These are phyloP conservation scores for Cutaneotrichosporon mucoides DNA, from an alignment of 1,284 basidiomycete genomes.

Conservation along the genomic window DNA sequence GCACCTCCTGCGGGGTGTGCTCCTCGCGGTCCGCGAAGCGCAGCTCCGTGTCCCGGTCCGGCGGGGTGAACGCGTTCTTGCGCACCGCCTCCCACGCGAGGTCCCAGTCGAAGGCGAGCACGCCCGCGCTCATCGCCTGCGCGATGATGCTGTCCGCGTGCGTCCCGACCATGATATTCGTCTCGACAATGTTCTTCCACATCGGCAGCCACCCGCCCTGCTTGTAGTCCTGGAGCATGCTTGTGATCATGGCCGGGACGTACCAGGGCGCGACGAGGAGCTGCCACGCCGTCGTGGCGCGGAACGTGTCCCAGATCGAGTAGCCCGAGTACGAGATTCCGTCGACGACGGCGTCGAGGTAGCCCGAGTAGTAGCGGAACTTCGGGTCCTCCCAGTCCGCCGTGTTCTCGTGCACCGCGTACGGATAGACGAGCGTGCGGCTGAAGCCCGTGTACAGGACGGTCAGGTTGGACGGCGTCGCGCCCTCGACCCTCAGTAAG, in stretches of 20 bases:
- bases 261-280: slow-evolving; percentile 71
- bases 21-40: slow-evolving; percentile 73
- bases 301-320: slow-evolving; percentile 80
- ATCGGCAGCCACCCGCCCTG: slow-evolving; percentile 80
- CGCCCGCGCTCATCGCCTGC: slow-evolving; percentile 61
- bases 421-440: slow-evolving; percentile 61
- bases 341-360: slow-evolving; percentile 53
- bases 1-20: slow-evolving; percentile 74
- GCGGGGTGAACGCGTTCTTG: slow-evolving; percentile 64
- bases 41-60: slow-evolving; percentile 59
- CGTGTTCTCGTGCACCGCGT: slow-evolving; percentile 64
- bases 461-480: slow-evolving; percentile 29
- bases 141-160: slow-evolving; percentile 77
- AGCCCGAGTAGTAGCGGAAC: slow-evolving; percentile 64
- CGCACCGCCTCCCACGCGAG: slow-evolving; percentile 69
- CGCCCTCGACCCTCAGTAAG: slow-evolving; percentile 59
- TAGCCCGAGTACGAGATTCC: slow-evolving; percentile 73
- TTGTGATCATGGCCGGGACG: slow-evolving; percentile 67
- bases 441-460: slow-evolving; percentile 33
- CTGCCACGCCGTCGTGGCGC: slow-evolving; percentile 72
- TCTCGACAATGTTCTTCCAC: slow-evolving; percentile 80
- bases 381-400: slow-evolving; percentile 8
- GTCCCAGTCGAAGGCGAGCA: slow-evolving; percentile 59
- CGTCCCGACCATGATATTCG: slow-evolving; percentile 61
- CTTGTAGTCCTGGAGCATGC: slow-evolving; percentile 72